Evolutionary conservation across 352 stramenopile species (phyloP).

Genomic region (Phytophthora brassicae): DNA sequence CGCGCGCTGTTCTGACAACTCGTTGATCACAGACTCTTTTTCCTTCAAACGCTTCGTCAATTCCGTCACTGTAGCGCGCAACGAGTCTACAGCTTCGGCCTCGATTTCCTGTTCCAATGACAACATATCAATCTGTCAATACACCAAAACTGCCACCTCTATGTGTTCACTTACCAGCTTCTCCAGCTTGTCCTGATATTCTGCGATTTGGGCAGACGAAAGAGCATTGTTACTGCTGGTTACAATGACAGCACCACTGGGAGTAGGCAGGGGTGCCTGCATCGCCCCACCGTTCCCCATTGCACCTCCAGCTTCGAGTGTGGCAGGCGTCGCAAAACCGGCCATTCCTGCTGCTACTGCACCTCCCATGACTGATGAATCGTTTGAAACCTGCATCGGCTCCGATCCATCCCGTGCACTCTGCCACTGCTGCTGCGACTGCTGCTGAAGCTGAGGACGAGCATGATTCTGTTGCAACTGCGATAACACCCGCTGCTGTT

Average conservation of each 20-base stretch:
- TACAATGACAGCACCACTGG: conserved; percentile 30
- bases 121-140: conserved; percentile 11
- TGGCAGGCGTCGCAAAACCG: conserved; percentile 25
- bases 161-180: conserved; percentile 51
- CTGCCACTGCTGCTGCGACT: conserved; percentile 29
- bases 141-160: conserved; percentile 4
- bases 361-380: conserved; percentile 18
- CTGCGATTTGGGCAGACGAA: conserved; percentile 50
- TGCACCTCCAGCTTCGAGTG: conserved; percentile 29
- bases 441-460: conserved; percentile 15
- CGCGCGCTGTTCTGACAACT: conserved; percentile 79
- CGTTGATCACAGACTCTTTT: conserved; percentile 89
- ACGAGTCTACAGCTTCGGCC: conserved; percentile 67
- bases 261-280: conserved; percentile 25
- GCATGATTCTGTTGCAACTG: conserved; percentile 30
- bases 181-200: conserved; percentile 75
- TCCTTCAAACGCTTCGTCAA: conserved; percentile 87
- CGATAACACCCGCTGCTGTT: conserved; percentile 30
- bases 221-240: conserved; percentile 51
- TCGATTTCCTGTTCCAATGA: conserved; percentile 46
- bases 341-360: conserved; percentile 20
- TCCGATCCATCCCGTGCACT: conserved; percentile 31
- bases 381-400: conserved; percentile 47
- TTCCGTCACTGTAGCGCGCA: conserved; percentile 75
- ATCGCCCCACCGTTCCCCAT: conserved; percentile 28